Evolutionary conservation across 768 basidiomycete genomes (phyloP).

Genomic region (Boletus huronensis): DNA sequence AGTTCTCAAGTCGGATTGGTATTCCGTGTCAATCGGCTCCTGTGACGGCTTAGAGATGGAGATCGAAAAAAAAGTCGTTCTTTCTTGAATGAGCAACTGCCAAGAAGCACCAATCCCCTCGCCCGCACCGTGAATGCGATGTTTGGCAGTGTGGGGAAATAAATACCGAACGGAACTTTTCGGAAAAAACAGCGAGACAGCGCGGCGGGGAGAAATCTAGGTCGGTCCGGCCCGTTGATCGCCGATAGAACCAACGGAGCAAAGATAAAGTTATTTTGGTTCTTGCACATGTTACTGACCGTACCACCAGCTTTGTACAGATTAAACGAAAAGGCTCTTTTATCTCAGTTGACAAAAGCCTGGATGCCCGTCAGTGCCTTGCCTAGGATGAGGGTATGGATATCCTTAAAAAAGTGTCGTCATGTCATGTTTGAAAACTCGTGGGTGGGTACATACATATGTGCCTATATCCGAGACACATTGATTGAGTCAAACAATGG

Average conservation of each 20-base stretch:
- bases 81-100: not conserved
- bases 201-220: not conserved
- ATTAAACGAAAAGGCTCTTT: not conserved
- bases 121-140: not conserved
- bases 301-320: not conserved
- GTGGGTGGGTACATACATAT: constrained; percentile 40
- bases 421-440: not conserved
- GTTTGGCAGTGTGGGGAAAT: not conserved
- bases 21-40: not conserved
- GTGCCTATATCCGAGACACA: constrained; percentile 42
- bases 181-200: not conserved
- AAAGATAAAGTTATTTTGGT: not conserved
- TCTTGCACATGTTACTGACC: not conserved
- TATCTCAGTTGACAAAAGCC: constrained; percentile 68
- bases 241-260: not conserved
- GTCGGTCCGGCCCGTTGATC: constrained; percentile 1
- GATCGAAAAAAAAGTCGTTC: not conserved
- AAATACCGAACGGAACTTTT: not conserved
- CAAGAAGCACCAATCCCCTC: not conserved
- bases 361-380: constrained; percentile 88
- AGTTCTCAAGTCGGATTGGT: not conserved
- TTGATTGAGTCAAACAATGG: constrained; percentile 1
- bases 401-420: constrained; percentile 51
- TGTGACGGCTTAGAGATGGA: not conserved
- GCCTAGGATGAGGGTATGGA: constrained; percentile 89